phyloP scores from a whole-genome alignment of 192 early-diverging fungal genomes.

The Umbelopsis isabellina region DNA sequence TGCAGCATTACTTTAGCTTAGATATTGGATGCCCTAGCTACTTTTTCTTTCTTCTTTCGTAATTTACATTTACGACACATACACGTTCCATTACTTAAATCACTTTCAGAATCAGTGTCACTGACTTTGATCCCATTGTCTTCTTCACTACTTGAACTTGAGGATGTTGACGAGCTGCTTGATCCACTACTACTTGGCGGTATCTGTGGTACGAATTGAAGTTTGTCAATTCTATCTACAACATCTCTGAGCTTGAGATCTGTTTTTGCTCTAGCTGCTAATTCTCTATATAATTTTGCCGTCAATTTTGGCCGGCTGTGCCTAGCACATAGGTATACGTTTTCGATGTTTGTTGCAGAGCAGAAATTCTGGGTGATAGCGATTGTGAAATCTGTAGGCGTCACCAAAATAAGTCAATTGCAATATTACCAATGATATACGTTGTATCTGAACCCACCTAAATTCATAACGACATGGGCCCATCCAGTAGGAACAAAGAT shows the following conservation, averaged over 20 bases:
- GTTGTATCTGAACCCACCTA: constrained; percentile 47
- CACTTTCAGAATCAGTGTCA: constrained; percentile 48
- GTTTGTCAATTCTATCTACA: constrained; percentile 43
- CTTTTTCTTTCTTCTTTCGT: constrained; percentile 44
- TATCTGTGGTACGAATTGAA: constrained; percentile 48
- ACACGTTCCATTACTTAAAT: constrained; percentile 54
- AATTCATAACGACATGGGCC: constrained; percentile 80
- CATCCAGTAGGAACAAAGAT: constrained; percentile 85
- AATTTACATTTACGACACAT: constrained; percentile 64
- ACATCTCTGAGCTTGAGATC: constrained; percentile 40
- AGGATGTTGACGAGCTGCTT: constrained; percentile 31
- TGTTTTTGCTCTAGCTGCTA: constrained; percentile 40
- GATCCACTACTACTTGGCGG: constrained; percentile 47
- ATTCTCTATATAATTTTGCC: constrained; percentile 44
- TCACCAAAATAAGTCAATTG: not conserved
- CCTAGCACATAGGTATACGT: constrained; percentile 68
- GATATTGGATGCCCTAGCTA: not conserved
- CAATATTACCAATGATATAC: not conserved
- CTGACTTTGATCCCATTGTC: constrained; percentile 29
- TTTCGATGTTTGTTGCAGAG: constrained; percentile 65
- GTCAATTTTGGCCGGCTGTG: constrained; percentile 57
- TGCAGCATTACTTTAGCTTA: not conserved
- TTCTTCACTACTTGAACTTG: constrained; percentile 18
- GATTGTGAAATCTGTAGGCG: constrained; percentile 63
- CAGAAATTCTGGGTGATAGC: constrained; percentile 86